Evolutionary conservation across 108 stramenopile species (phyloP), one percentile per base, ranked within the genome.

Genomic region (Cyclostephanos tholiformis): DNA sequence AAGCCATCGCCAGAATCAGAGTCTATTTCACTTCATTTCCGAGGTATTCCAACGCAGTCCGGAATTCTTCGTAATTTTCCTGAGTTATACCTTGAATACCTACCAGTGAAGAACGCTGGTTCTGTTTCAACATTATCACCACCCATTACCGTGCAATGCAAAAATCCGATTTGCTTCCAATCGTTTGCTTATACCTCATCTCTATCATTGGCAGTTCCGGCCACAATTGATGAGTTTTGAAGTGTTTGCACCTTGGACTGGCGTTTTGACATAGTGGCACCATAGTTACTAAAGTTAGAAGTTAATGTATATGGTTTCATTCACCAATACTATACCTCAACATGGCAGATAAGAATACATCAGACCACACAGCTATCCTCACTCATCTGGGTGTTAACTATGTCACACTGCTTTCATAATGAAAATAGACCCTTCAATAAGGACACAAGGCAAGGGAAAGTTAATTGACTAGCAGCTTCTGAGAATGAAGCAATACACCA

Each of bases 21-120:
- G 17, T 58, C 50, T 0, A 51, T 87, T 19, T 67, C 80, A 36
- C 68, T 86, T 66, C 78, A 86, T 27, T 86, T 88, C n/a, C 44
- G 86, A 20, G 86, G 83, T 35, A 90, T 88, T 48, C 89, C 89
- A 17, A 69, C 85, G 16, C 75, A 82, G 10, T 67, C 86, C 23
- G 89, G 89, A 4, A 56, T 87, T 25, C 62, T 88, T 20, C 71
- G 80, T 19, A 25, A 52, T 4, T 90, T 85, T 65, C 89, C 89
- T 41, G 62, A 66, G 63, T 35, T 85, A 9, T 56, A 69, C 46
- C 43, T 85, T n/a, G 66, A 82, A 69, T 82, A 71, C 35, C 77
- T 78, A 14, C 77, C 77, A 11, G 32, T 36, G 20, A 71, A 65
- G 23, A 44, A 19, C 57, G 56, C 53, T 19, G 23, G 13, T 29